Conservation (phyloP, 768 basidiomycete genomes). For the Dioszegia hungarica region DNA sequence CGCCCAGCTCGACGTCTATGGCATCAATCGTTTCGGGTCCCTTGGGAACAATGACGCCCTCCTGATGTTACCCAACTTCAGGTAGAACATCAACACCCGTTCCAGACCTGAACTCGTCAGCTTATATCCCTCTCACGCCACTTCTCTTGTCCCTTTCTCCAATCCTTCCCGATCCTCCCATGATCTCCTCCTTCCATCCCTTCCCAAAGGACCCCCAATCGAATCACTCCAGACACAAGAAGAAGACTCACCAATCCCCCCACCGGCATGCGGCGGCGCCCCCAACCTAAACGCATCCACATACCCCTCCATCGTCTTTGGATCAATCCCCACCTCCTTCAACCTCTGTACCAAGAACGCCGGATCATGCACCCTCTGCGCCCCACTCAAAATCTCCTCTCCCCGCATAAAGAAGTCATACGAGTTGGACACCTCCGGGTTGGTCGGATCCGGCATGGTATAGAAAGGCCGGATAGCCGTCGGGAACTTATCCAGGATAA, state of each 20-base stretch:
- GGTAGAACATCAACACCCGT: conserved; percentile 87
- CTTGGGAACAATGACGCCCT: conserved; percentile 90
- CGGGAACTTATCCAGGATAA: conserved; percentile 99
- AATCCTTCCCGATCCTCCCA: no score
- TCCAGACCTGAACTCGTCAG: conserved; percentile 58
- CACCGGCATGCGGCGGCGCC: conserved; percentile 93
- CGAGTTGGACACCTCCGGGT: conserved; percentile 91
- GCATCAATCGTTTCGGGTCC: conserved; percentile 90
- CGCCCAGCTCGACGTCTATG: conserved; percentile 50
- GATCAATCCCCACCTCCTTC: conserved; percentile 80
- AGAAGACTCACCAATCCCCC: conserved; percentile 78
- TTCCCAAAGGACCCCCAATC: no score
- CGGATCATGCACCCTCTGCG: conserved; percentile 94
- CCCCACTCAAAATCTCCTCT: conserved; percentile 96
- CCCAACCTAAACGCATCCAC: conserved; percentile 92
- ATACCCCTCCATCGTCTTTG: conserved; percentile 73
- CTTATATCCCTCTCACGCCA: no score
- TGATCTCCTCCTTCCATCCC: no score
- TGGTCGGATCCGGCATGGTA: conserved; percentile 94
- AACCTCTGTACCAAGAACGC: conserved; percentile 75
- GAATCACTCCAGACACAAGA: no score
- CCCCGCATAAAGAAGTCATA: conserved; percentile 99
- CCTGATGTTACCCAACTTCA: conserved; percentile 93
- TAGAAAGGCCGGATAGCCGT: conserved; percentile 94
- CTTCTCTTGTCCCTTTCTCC: no score